These are phyloP conservation scores for Kentomonas sorsogonicus DNA, from an alignment of 208 protist species.

Conservation along the genomic window DNA sequence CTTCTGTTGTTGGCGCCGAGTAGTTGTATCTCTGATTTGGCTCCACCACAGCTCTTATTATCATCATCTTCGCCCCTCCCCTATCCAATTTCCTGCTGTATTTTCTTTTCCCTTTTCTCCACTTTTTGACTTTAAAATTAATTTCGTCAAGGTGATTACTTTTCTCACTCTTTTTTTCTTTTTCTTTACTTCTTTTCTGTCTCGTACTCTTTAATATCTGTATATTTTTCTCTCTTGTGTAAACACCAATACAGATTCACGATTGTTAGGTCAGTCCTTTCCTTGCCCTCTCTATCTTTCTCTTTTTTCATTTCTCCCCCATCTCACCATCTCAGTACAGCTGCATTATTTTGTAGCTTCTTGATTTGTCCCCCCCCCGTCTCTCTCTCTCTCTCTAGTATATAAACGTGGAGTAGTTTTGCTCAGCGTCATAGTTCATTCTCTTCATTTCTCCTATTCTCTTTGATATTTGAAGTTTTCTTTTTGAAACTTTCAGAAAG, in stretches of 20 bases:
- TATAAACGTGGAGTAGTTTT: no score
- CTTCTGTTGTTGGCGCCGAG: background rate
- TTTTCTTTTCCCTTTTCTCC: background rate
- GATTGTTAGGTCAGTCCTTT: background rate
- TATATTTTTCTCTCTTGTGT: no score
- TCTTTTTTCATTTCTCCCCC: background rate
- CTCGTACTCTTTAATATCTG: background rate
- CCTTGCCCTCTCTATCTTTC: background rate
- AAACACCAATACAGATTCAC: background rate
- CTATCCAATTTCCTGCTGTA: background rate
- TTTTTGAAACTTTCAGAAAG: no score
- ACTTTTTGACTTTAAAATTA: background rate
- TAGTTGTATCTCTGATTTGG: background rate
- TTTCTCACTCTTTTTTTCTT: background rate
- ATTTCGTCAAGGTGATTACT: background rate
- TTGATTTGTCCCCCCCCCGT: no score
- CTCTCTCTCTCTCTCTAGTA: no score
- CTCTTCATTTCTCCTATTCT: background rate
- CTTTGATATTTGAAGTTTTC: background rate
- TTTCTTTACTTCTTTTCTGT: background rate
- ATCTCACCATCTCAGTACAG: background rate
- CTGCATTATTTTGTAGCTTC: no score
- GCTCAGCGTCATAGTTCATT: background rate
- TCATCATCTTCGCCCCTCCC: background rate
- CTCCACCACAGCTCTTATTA: background rate